These are phyloP conservation scores for Cadophora gregata DNA, from an alignment of 2,329 filamentous ascomycete species.

Conservation along the genomic window DNA sequence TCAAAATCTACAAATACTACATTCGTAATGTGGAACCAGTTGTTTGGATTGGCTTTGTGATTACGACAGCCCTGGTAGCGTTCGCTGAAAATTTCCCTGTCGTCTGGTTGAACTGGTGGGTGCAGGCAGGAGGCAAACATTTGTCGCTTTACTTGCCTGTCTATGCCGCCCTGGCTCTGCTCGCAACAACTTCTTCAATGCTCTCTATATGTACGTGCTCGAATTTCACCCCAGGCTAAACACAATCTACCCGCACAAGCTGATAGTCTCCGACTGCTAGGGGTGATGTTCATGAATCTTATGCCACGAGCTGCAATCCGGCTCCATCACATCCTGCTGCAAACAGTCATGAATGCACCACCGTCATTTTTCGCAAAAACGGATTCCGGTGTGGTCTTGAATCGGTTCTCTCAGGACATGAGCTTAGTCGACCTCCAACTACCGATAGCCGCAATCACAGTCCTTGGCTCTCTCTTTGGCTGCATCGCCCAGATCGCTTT, in stretches of 20 bases:
- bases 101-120: not conserved
- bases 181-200: not conserved
- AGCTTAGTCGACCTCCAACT: not conserved
- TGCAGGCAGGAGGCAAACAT: not conserved
- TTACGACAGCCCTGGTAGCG: not conserved
- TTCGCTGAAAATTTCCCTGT: not conserved
- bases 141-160: not conserved
- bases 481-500: not conserved
- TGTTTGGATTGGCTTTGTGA: not conserved
- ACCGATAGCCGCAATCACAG: not conserved
- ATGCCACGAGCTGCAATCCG: not conserved
- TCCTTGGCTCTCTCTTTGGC: not conserved
- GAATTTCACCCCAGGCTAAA: not conserved
- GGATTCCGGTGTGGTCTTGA: not conserved
- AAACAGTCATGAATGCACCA: not conserved
- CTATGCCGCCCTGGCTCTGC: not conserved
- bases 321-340: not conserved
- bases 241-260: not conserved
- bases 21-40: not conserved
- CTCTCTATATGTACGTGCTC: not conserved
- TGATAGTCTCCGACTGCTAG: not conserved
- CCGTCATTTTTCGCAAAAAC: not conserved
- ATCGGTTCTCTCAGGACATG: not conserved
- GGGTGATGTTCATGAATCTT: not conserved
- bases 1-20: not conserved